Base-by-base conservation (phyloP, 2,329 filamentous ascomycete species). In the Aureobasidium sp. region DNA sequence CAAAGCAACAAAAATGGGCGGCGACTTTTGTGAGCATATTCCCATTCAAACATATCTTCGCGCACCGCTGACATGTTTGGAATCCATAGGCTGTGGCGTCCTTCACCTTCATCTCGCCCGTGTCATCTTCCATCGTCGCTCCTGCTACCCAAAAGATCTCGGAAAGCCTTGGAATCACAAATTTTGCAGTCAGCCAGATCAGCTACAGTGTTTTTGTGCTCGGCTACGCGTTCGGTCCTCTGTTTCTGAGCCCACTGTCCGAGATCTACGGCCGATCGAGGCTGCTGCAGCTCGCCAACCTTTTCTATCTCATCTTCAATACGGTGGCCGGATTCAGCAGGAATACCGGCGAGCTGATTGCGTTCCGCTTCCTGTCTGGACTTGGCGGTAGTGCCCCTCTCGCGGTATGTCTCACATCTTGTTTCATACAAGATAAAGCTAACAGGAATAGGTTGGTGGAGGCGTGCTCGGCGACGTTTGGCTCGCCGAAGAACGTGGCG, bases 251-350 rank as follows among this genome's bases (percentile, higher is more conserved):
- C 0, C 73, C 72, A 0, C 54, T 76, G 4, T 75, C 75, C 0
- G 77, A 79, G 55, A 64, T 78, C 0, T 78, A 73, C 48, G 77
- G 76, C 0, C 63, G 77, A 0, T 61, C 68, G 44, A 57, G 57
- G 0, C 61, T 78, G 8, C 62, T 75, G 4, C 74, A 76, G 35
- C 49, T 60, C 0, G 71, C 71, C 1, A 79, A 75, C 54, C 30
- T 76, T 1, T 71, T 74, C 68, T 79, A 79, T 60, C 61, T 80
- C 2, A 54, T 71, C 34, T 77, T 76, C 70, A 76, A 76, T 57
- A 56, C 77, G 6, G 64, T 67, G 2, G 76, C 74, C 54, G 69
- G 73, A 3, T 71, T 73, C 48, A 63, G 74, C 4, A 63, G 58
- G 1, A 64, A 67, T 2, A 69, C 73, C 49, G 63, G 66, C 5